phyloP scores from a whole-genome alignment of 2,329 filamentous ascomycete genomes.

The Zymoseptoria tritici region DNA sequence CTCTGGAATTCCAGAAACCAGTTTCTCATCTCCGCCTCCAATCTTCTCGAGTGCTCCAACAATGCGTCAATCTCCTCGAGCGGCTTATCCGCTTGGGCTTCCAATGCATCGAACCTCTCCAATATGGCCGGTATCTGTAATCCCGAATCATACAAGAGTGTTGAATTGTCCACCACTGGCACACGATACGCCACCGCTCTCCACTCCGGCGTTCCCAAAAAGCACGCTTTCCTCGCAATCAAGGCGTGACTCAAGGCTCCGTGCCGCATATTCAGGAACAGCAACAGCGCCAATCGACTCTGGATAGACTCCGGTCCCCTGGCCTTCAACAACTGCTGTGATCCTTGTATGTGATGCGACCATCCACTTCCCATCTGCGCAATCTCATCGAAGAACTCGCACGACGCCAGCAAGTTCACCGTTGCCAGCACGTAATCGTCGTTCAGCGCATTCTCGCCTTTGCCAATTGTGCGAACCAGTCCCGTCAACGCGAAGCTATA shows the following conservation, averaged over 20 bases:
- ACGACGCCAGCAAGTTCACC: slow-evolving; percentile 22
- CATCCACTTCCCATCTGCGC: slow-evolving; percentile 22
- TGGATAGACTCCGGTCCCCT: slow-evolving; percentile 22
- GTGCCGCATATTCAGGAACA: slow-evolving; percentile 24
- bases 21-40: slow-evolving; percentile 18
- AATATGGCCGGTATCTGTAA: slow-evolving; percentile 25
- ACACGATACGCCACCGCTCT: slow-evolving; percentile 19
- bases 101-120: slow-evolving; percentile 20
- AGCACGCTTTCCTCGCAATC: slow-evolving; percentile 22
- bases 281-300: slow-evolving; percentile 19
- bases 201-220: slow-evolving; percentile 25
- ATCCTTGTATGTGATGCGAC: slow-evolving; percentile 24
- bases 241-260: slow-evolving; percentile 21
- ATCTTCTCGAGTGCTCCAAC: slow-evolving; percentile 12
- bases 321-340: slow-evolving; percentile 23
- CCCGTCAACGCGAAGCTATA: slow-evolving; percentile 22
- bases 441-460: slow-evolving; percentile 7
- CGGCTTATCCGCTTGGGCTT: not conserved
- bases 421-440: slow-evolving; percentile 27
- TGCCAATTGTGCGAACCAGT: slow-evolving; percentile 15
- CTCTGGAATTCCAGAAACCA: slow-evolving; percentile 20
- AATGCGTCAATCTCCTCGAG: slow-evolving; percentile 14
- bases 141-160: slow-evolving; percentile 23
- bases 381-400: slow-evolving; percentile 28
- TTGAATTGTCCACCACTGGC: slow-evolving; percentile 18